These are phyloP conservation scores for Zancudomyces culisetae DNA, from an alignment of 371 early-diverging fungal species.

Conservation along the genomic window DNA sequence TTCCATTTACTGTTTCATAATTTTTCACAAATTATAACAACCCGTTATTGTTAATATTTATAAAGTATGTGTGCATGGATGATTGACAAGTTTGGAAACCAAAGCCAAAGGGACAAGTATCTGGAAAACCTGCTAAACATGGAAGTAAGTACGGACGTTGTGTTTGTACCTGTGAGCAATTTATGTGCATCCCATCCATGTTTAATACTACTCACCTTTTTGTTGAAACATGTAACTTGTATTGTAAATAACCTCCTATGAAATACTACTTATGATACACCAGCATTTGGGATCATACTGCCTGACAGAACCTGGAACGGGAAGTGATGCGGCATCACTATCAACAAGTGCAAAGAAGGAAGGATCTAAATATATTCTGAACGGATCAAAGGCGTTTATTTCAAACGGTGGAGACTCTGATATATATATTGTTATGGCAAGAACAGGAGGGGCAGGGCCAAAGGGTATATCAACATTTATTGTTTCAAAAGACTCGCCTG, in stretches of 20 bases:
- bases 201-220: too few relatives aligned
- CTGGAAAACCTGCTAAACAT: constrained; percentile 26
- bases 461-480: constrained; percentile 36
- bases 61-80: constrained; percentile 35
- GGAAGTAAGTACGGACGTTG: constrained; percentile 7
- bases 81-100: constrained; percentile 30
- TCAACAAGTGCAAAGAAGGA: constrained; percentile 43
- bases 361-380: constrained; percentile 47
- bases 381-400: constrained; percentile 60
- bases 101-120: constrained; percentile 29
- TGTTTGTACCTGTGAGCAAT: neutral
- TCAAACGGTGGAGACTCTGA: constrained; percentile 38
- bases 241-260: neutral
- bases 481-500: constrained; percentile 34
- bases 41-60: constrained; percentile 4
- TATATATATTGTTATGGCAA: constrained; percentile 38
- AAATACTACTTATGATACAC: neutral
- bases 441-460: constrained; percentile 40
- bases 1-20: constrained; percentile 5
- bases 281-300: constrained; percentile 33
- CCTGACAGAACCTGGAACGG: constrained; percentile 58
- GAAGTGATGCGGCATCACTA: constrained; percentile 53
- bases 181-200: too few relatives aligned
- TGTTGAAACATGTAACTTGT: neutral
- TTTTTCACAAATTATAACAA: neutral